Evolutionary conservation across 2,329 filamentous ascomycete genomes (phyloP).

Genomic region (Fusarium odoratissimum): DNA sequence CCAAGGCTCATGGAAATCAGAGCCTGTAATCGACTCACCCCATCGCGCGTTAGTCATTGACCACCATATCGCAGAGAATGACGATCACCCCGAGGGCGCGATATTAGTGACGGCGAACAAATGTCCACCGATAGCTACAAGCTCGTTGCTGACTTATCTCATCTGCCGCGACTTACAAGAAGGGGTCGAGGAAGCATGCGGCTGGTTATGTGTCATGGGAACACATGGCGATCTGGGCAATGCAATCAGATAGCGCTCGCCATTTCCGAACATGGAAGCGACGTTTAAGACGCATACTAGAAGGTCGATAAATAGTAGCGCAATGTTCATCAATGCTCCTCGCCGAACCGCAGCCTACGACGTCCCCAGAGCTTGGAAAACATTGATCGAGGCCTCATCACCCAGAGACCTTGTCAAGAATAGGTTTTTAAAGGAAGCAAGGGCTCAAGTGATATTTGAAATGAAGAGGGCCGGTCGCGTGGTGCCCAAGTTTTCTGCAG

Average conservation of each 20-base stretch:
- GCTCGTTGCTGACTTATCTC: conserved; percentile 71
- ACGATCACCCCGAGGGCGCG: conserved; percentile 67
- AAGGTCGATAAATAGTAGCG: conserved; percentile 70
- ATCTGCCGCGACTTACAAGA: conserved; percentile 69
- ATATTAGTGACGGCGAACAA: conserved; percentile 71
- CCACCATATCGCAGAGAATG: conserved; percentile 67
- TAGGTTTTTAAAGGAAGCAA: conserved; percentile 62
- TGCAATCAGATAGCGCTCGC: conserved; percentile 71
- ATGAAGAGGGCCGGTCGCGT: conserved; percentile 70
- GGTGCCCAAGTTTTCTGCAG: conserved; percentile 71
- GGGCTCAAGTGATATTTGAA: conserved; percentile 68
- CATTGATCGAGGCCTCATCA: conserved; percentile 61
- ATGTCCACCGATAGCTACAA: conserved; percentile 74
- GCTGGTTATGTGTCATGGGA: conserved; percentile 72
- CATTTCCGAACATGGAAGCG: conserved; percentile 73
- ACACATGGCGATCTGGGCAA: conserved; percentile 76
- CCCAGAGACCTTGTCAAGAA: conserved; percentile 65
- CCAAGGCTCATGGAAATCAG: conserved; percentile 69
- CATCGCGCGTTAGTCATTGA: conserved; percentile 71
- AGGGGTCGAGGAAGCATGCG: conserved; percentile 60
- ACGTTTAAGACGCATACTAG: conserved; percentile 71
- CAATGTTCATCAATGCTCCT: conserved; percentile 73
- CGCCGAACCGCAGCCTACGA: conserved; percentile 70
- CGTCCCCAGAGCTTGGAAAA: conserved; percentile 70
- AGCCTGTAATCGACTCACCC: conserved; percentile 62